Base-by-base conservation (phyloP, 179 eudicot genomes). In the Spergularia azorica region DNA sequence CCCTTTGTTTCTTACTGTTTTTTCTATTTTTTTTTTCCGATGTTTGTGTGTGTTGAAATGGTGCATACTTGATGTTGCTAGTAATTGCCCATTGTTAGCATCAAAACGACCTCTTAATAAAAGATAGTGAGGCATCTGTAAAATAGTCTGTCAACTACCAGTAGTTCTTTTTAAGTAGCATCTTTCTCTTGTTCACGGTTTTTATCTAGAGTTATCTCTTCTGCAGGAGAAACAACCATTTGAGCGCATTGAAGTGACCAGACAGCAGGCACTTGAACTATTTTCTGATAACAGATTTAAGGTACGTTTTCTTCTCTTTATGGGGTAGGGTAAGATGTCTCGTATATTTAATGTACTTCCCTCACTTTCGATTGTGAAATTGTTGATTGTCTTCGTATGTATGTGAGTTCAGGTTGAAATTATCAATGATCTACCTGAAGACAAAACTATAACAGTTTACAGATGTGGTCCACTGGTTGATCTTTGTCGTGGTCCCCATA, bases 381-480 rank as follows among this genome's bases (percentile, higher is more conserved):
- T 78, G 26, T 41, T 71, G 60, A 55, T 67, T 39, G 51, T 67
- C 13, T 65, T 16, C 60, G 16, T 79, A 46, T 46, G 15, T 70
- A 56, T 55, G 74, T 57, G 11, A 15, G 20, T 70, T 64, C 81
- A 95, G 99, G 85, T 95, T 81, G 98, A 95, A 81, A 95, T 95
- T 71, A 95, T 95, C 76, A 89, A 87, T 32, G 98, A 89, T 82
- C 84, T 95, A 63, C 99, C 99, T 2, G 98, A 86, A 80, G 99
- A 94, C 76, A 95, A 95, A 82, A 95, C 98, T 38, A 95, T 95
- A 73, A 95, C 99, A 20, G 99, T 95, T 59, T 95, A 95, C 77
- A 88, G 99, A 82, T 95, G 99, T 91, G 99, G 99, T 9, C 98
- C 97, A 60, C 84, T 95, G 84, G 99, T 95, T 75, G 99, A 95